These are phyloP conservation scores for Penicillium olsonii DNA, from an alignment of 2,329 filamentous ascomycete species.

Conservation along the genomic window DNA sequence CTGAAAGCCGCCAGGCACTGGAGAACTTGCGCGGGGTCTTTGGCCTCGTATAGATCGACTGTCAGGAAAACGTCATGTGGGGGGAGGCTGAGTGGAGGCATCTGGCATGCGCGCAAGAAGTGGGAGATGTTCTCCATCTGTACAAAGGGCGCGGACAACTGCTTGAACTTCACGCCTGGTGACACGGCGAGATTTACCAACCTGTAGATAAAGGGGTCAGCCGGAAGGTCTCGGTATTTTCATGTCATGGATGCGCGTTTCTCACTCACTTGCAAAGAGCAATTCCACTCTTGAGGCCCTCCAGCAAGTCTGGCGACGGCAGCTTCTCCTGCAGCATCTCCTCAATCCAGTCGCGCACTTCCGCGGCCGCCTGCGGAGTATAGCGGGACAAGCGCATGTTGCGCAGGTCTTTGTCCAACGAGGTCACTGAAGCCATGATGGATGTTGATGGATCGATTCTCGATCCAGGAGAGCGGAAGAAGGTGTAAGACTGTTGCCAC, in stretches of 20 bases:
- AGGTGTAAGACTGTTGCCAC: conserved; percentile 1
- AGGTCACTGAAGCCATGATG: conserved; percentile 87
- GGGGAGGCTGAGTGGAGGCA: conserved; percentile 79
- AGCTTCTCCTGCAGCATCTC: conserved; percentile 73
- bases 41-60: conserved; percentile 91
- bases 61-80: conserved; percentile 96
- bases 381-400: conserved; percentile 90
- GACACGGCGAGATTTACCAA: conserved; percentile 79
- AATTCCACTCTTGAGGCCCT: conserved; percentile 85
- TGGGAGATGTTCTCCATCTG: conserved; percentile 99
- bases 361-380: conserved; percentile 84
- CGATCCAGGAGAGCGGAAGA: neutral
- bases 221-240: conserved; percentile 12
- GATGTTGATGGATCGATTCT: neutral
- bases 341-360: conserved; percentile 85
- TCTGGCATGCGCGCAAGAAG: conserved; percentile 86
- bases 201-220: conserved; percentile 41
- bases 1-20: conserved; percentile 93
- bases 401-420: conserved; percentile 92
- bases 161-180: conserved; percentile 84
- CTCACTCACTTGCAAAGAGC: conserved; percentile 80
- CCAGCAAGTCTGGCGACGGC: conserved; percentile 73
- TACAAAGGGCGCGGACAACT: conserved; percentile 93
- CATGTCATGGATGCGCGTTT: neutral
- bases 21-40: conserved; percentile 93